Evolutionary conservation across 495 filamentous ascomycete species (phyloP).

Genomic region (Neurospora sp.): DNA sequence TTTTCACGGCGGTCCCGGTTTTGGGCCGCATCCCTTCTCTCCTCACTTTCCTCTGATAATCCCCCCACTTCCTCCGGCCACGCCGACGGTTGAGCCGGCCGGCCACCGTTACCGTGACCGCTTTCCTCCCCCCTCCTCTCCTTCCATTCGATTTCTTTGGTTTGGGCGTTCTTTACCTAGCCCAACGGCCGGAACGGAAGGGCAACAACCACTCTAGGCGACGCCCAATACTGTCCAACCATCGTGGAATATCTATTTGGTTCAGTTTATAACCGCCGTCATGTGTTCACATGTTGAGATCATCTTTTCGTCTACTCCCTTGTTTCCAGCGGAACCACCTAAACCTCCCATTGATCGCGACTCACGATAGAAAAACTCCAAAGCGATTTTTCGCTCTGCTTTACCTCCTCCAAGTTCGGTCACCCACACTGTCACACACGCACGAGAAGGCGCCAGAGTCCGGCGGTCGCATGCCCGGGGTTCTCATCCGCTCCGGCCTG

Average conservation of each 20-base stretch:
- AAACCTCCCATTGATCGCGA: neutral
- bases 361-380: neutral
- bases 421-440: neutral
- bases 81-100: neutral
- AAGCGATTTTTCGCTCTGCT: neutral
- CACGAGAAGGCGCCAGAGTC: neutral
- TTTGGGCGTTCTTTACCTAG: neutral
- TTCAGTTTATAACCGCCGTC: neutral
- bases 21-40: neutral
- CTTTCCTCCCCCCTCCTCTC: neutral
- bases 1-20: neutral
- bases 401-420: neutral
- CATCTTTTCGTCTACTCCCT: neutral
- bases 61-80: constrained; percentile 1
- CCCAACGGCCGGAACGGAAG: neutral
- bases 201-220: neutral
- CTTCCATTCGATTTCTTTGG: neutral
- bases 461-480: neutral
- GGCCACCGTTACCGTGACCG: neutral
- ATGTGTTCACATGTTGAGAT: neutral
- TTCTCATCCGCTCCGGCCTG: neutral
- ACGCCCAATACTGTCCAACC: neutral
- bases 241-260: neutral
- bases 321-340: neutral
- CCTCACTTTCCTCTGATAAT: neutral